Conservation (phyloP, 1,284 basidiomycete genomes). For the Heterobasidion occidentale region DNA sequence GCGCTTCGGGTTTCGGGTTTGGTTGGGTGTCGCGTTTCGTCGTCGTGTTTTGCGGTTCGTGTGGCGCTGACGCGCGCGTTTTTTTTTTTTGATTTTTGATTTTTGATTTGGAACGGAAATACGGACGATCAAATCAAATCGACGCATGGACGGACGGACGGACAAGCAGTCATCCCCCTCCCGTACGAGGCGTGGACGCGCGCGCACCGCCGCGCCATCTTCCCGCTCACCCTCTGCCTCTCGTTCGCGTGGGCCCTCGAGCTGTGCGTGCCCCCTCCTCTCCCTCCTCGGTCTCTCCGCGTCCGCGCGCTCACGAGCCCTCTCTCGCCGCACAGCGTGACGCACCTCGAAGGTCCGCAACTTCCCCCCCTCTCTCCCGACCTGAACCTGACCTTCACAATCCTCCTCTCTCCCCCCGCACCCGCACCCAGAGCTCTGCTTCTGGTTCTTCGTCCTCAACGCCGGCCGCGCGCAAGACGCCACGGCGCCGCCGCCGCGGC, state of each 20-base stretch:
- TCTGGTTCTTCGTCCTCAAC: constrained; percentile 75
- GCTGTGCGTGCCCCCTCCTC: constrained; percentile 35
- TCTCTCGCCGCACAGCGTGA: constrained; percentile 39
- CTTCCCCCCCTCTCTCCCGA: background rate
- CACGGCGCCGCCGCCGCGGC: background rate
- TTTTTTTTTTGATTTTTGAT: no score
- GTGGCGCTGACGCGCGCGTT: no score
- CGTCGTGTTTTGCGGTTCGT: no score
- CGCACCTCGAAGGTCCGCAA: constrained; percentile 62
- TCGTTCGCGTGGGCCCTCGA: constrained; percentile 64
- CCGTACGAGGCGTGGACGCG: constrained; percentile 52
- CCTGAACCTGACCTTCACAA: background rate
- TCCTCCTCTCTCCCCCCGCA: background rate
- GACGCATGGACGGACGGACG: no score
- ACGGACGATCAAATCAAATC: no score
- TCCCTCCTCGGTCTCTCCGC: background rate
- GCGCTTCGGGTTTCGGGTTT: no score
- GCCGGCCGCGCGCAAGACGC: constrained; percentile 50
- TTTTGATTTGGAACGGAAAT: no score
- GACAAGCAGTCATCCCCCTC: constrained; percentile 47
- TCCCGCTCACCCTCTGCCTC: constrained; percentile 56
- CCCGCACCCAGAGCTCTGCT: constrained; percentile 55
- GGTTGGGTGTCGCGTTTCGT: no score
- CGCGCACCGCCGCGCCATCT: constrained; percentile 36
- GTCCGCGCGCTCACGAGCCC: background rate